Base-by-base conservation (phyloP, 768 basidiomycete genomes). In the Trametopsis cervina region DNA sequence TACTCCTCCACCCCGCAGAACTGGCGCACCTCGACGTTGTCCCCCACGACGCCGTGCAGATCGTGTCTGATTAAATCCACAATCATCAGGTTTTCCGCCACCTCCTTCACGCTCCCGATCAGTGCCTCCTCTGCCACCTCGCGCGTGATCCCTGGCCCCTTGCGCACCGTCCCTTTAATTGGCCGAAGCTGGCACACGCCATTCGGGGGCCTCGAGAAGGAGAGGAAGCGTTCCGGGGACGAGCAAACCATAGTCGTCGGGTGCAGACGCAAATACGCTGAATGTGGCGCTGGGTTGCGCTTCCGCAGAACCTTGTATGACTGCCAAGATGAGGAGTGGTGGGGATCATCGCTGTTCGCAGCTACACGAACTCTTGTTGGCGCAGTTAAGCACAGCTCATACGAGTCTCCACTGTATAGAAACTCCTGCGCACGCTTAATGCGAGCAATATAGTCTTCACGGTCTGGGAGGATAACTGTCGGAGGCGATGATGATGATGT, bases 31-130 rank as follows among this genome's bases (percentile, higher is more conserved):
- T 74, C 62, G 6, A 98, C 93, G 46, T 85, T 74, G 33, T 88
- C 83, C 1, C 89, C 89, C 17, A 95, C 77, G 46, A 85, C 83
- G 24, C 80, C 80, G 55, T 94, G 82, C 26, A 98, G 70, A 66
- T 98, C 94, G 55, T 96, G 89, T 26, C 92, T 80, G 58, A 95
- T 95, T 41, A 98, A 78, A 63, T 97, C 94, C 21, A 96, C 94
- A 53, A 98, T 96, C 94, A 98, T 97, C 48, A 98, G 66, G 62
- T 98, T 98, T 69, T 97, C 94, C 0, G 93, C 94, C 1, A 94
- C 81, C 64, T 98, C 94, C 63, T 98, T 98, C 37, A 69, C 71
- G 62, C 77, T 85, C 4, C 83, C 82, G 12, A 70, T 71, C 48
- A 86, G 65, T 12, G 74, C 63, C 64, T 81, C 56, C 57, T 85